Conservation (phyloP, 257 asterid genomes). For the Prunella vulgaris region DNA sequence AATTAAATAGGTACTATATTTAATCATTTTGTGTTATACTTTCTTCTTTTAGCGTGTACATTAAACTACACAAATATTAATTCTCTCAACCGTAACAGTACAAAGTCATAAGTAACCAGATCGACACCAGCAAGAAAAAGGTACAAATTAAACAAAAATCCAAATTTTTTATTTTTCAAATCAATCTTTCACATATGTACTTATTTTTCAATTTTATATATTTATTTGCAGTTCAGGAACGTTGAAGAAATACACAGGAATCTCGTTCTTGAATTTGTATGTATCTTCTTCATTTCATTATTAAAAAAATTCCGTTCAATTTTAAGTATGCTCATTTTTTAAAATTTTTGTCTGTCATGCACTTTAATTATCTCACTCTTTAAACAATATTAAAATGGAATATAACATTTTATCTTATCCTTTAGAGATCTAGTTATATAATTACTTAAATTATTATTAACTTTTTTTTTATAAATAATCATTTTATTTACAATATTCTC, state of each 20-base stretch:
- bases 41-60: neutral
- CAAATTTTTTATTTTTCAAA: neutral
- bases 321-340: too few species aligned
- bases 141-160: conserved; percentile 31
- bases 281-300: conserved; percentile 6
- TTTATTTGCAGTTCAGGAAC: conserved; percentile 52
- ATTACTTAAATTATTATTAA: too few species aligned
- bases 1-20: too few species aligned
- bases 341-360: too few species aligned
- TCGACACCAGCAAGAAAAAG: conserved; percentile 78
- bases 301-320: too few species aligned
- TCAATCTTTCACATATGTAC: neutral
- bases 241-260: conserved; percentile 75
- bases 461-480: too few species aligned
- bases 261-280: conserved; percentile 65
- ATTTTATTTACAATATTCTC: too few species aligned
- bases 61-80: neutral
- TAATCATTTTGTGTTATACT: neutral
- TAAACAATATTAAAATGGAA: too few species aligned
- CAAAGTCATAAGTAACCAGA: conserved; percentile 52
- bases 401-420: too few species aligned
- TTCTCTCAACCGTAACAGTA: conserved; percentile 36
- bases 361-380: too few species aligned
- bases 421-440: too few species aligned
- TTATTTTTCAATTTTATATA: neutral